A percentile compares a stretch with the other conserved stretches of the same genome.
Conservation (phyloP, 192 early-diverging fungal species). For the Allomyces javanicus region DNA sequence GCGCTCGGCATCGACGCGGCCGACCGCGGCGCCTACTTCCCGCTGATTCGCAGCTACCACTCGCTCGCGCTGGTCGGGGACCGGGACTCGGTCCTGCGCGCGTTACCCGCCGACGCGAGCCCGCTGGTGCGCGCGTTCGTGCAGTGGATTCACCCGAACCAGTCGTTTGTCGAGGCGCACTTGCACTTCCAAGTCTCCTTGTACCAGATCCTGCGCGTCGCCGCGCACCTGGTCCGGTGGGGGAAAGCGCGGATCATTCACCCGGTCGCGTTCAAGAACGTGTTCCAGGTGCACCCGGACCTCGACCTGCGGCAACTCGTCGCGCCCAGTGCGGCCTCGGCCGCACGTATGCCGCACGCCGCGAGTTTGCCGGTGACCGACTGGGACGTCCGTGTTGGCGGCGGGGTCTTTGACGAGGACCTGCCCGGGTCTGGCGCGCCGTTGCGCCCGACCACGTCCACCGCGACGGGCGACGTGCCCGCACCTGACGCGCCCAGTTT, state of each 20-base stretch:
- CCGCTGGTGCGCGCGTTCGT: neutral
- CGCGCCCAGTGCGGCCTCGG: no score
- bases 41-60: neutral
- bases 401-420: no score
- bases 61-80: neutral
- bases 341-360: no score
- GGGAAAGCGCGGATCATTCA: neutral
- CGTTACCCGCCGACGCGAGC: neutral
- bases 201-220: neutral
- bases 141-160: neutral
- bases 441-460: no score
- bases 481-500: no score
- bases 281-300: neutral
- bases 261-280: neutral
- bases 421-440: no score
- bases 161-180: neutral
- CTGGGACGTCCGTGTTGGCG: no score
- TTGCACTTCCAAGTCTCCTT: neutral
- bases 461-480: no score
- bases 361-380: no score
- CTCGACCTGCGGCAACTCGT: neutral
- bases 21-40: neutral
- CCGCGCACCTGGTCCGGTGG: neutral
- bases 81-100: neutral
- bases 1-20: neutral